Conservation (phyloP, 352 stramenopile species). For the Pythium biforme region DNA sequence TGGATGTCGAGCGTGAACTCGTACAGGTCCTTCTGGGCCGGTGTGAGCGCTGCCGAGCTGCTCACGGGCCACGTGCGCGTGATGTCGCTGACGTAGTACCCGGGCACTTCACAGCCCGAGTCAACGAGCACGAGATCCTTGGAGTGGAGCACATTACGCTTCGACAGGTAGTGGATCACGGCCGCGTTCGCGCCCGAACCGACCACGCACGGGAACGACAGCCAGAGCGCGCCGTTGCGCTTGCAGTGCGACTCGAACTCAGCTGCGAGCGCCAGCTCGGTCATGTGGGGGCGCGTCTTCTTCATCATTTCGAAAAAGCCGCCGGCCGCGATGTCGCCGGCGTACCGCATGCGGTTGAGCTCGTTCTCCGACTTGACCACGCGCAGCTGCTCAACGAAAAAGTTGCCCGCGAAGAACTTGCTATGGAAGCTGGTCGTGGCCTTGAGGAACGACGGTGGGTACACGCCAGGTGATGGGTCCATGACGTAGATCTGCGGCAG, state of each 20-base stretch:
- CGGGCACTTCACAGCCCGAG: conserved; percentile 75
- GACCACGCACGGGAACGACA: conserved; percentile 84
- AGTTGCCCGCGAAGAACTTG: conserved; percentile 73
- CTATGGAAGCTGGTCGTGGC: conserved; percentile 58
- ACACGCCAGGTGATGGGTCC: conserved; percentile 53
- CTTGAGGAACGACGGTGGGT: conserved; percentile 52
- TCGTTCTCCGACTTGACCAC: conserved; percentile 74
- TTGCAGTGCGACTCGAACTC: conserved; percentile 73
- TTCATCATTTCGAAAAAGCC: conserved; percentile 84
- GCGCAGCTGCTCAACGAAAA: conserved; percentile 73
- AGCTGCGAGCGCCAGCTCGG: conserved; percentile 67
- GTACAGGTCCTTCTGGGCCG: conserved; percentile 63
- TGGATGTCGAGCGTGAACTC: conserved; percentile 78
- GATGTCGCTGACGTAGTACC: conserved; percentile 81
- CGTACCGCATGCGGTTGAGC: conserved; percentile 72
- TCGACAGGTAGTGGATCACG: conserved; percentile 82
- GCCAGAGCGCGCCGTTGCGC: conserved; percentile 72
- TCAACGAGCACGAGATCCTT: conserved; percentile 86
- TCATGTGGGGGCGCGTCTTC: conserved; percentile 54
- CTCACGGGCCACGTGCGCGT: conserved; percentile 76
- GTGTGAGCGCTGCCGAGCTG: conserved; percentile 31
- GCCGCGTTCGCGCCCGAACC: conserved; percentile 72
- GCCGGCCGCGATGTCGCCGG: conserved; percentile 56
- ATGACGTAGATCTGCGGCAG: conserved; percentile 73
- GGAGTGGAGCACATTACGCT: conserved; percentile 52